Evolutionary conservation across 768 basidiomycete species (phyloP).

Genomic region (Pleurotus tuoliensis): DNA sequence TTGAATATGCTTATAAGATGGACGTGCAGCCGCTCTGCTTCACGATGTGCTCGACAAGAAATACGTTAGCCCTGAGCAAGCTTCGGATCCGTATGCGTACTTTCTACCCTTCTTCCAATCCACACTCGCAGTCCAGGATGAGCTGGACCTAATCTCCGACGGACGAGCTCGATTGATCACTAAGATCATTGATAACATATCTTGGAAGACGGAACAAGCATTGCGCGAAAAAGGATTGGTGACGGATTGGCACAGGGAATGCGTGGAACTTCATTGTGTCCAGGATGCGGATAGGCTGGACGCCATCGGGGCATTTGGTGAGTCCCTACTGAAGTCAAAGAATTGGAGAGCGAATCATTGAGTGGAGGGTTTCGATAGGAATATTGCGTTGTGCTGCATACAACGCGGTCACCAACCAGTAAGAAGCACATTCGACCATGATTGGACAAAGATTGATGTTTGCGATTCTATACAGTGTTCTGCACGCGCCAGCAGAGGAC

Average conservation of each 20-base stretch:
- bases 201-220: slow-evolving; percentile 81
- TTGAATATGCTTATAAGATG: background rate
- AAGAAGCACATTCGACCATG: slow-evolving; percentile 7
- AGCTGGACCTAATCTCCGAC: slow-evolving; percentile 53
- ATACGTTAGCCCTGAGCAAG: slow-evolving; percentile 57
- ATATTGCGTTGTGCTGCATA: slow-evolving; percentile 71
- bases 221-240: slow-evolving; percentile 51
- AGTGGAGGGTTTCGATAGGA: slow-evolving; percentile 25
- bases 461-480: slow-evolving; percentile 24
- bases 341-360: background rate
- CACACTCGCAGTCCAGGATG: slow-evolving; percentile 34
- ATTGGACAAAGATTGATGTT: slow-evolving; percentile 1
- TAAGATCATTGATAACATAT: slow-evolving; percentile 72
- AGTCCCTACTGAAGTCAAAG: slow-evolving; percentile 14
- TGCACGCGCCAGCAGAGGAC: slow-evolving; percentile 46
- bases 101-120: slow-evolving; percentile 63
- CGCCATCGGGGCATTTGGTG: slow-evolving; percentile 80
- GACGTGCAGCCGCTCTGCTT: slow-evolving; percentile 65
- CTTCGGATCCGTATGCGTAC: slow-evolving; percentile 55
- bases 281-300: slow-evolving; percentile 80
- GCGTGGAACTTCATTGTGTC: slow-evolving; percentile 75
- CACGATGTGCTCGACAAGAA: slow-evolving; percentile 89
- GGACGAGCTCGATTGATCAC: slow-evolving; percentile 55
- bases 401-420: slow-evolving; percentile 51
- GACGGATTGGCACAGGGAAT: slow-evolving; percentile 65